phyloP scores from a whole-genome alignment of 495 filamentous ascomycete species.

The Penicillium coffeae region DNA sequence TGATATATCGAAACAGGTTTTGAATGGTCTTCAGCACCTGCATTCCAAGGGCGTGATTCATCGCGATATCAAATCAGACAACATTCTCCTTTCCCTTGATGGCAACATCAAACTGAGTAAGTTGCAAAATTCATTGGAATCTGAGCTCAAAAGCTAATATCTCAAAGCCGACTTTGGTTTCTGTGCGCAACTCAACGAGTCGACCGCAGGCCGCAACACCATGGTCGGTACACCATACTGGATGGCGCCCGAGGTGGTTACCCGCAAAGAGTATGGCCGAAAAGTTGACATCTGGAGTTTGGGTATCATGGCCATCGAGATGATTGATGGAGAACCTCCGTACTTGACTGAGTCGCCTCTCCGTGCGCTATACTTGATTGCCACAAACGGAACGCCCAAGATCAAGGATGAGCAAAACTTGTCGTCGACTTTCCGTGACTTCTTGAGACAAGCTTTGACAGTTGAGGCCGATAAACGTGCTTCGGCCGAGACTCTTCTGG shows the following conservation, averaged over 20 bases:
- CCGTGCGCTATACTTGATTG: slow-evolving; percentile 90
- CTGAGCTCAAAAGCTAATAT: slow-evolving; percentile 27
- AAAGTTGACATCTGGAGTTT: slow-evolving; percentile 99
- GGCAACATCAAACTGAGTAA: slow-evolving; percentile 97
- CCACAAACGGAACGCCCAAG: slow-evolving; percentile 90
- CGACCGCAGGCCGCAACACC: slow-evolving; percentile 93
- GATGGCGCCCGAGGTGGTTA: slow-evolving; percentile 99
- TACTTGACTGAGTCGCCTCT: slow-evolving; percentile 95
- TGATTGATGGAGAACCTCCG: slow-evolving; percentile 98
- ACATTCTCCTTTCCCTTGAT: slow-evolving; percentile 90
- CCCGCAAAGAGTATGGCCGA: slow-evolving; percentile 93
- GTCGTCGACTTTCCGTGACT: slow-evolving; percentile 79
- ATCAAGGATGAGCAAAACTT: slow-evolving; percentile 91
- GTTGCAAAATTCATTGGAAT: slow-evolving; percentile 28
- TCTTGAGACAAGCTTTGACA: slow-evolving; percentile 84
- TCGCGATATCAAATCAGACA: slow-evolving; percentile 98
- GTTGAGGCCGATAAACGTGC: slow-evolving; percentile 96
- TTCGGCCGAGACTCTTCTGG: slow-evolving; percentile 85
- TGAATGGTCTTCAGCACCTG: slow-evolving; percentile 88
- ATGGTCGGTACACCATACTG: slow-evolving; percentile 99
- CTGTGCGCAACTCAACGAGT: slow-evolving; percentile 97
- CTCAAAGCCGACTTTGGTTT: slow-evolving; percentile 91
- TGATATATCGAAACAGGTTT: slow-evolving; percentile 48
- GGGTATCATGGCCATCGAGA: slow-evolving; percentile 99
- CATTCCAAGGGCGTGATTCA: slow-evolving; percentile 98